phyloP scores from a whole-genome alignment of 768 basidiomycete species.

The Leccinum longicurvipes region DNA sequence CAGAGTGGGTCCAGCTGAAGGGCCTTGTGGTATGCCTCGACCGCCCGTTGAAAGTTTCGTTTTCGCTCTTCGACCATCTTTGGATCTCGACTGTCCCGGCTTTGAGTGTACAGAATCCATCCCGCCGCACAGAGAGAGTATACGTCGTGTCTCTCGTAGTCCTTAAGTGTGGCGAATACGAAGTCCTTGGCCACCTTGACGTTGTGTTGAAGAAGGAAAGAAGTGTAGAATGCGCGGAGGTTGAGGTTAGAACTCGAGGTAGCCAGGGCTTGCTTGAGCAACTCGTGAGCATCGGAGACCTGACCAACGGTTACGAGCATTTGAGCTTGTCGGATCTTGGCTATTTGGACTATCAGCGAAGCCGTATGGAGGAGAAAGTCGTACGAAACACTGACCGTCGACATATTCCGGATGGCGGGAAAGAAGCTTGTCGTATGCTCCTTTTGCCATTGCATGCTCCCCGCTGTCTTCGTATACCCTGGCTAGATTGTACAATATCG shows the following conservation, averaged over 20 bases:
- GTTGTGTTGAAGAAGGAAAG: slow-evolving; percentile 83
- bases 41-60: slow-evolving; percentile 73
- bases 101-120: slow-evolving; percentile 80
- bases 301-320: slow-evolving; percentile 70
- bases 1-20: slow-evolving; percentile 79
- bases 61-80: slow-evolving; percentile 61
- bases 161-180: slow-evolving; percentile 83
- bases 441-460: slow-evolving; percentile 67
- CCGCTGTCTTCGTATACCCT: slow-evolving; percentile 86
- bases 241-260: slow-evolving; percentile 79
- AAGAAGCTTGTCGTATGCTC: slow-evolving; percentile 84
- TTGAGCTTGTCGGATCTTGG: slow-evolving; percentile 88
- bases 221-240: slow-evolving; percentile 88
- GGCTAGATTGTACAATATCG: slow-evolving; percentile 88
- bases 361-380: not conserved
- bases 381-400: slow-evolving; percentile 62
- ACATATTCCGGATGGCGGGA: slow-evolving; percentile 93
- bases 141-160: slow-evolving; percentile 81
- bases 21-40: slow-evolving; percentile 93
- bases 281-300: slow-evolving; percentile 78
- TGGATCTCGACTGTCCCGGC: slow-evolving; percentile 76
- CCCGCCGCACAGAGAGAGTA: slow-evolving; percentile 91
- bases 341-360: slow-evolving; percentile 39
- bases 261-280: slow-evolving; percentile 84
- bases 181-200: slow-evolving; percentile 80